Base-by-base conservation (phyloP, 768 basidiomycete genomes). In the Rhodotorula graminis region DNA sequence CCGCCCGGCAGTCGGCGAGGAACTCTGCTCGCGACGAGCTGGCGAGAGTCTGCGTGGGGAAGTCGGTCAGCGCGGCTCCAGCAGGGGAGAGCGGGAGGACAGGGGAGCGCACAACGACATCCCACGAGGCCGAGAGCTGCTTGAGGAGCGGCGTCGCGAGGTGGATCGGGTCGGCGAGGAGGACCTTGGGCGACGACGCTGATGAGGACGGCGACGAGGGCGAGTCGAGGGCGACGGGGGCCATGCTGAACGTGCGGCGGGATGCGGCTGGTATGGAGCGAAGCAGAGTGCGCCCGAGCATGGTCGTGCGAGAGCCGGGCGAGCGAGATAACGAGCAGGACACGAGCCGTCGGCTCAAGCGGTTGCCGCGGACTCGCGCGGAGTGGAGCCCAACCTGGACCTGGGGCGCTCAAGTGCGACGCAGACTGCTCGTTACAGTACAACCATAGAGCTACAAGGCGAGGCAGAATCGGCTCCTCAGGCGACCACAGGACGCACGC, bases 21-120 rank as follows among this genome's bases (percentile, higher is more conserved):
- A 95, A 92, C 58, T 88, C 86, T 47, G 85, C 83, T 18, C 91
- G 87, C 76, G 85, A 82, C 27, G 84, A 83, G 12, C 88, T 88
- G 80, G 89, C 85, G 78, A 86, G 83, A 27, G 64, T 79, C 88
- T 88, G n/a, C 50, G 18, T 23, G 23, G 18, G 7, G 5, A 7
- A 12, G 27, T 21, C 0, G 6, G 14, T 60, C 58, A 67, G 31
- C 66, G 27, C 18, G 29, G 50, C 27, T 31, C 27, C 50, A 56
- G 29, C 2, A 18, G 25, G n/a, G n/a, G 40, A 44, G 40, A 25
- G 18, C 37, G 37, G 37, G 5, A 44, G 42, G 40, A 14, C 14
- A 58, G 56, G 4, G n/a, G 15, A 31, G 19, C 56, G 29, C 29
- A 57, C 56, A 25, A 52, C 50, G 50, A 52, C 50, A 25, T 52